phyloP scores from a whole-genome alignment of 2,329 filamentous ascomycete species.

The Neonectria punicea region DNA sequence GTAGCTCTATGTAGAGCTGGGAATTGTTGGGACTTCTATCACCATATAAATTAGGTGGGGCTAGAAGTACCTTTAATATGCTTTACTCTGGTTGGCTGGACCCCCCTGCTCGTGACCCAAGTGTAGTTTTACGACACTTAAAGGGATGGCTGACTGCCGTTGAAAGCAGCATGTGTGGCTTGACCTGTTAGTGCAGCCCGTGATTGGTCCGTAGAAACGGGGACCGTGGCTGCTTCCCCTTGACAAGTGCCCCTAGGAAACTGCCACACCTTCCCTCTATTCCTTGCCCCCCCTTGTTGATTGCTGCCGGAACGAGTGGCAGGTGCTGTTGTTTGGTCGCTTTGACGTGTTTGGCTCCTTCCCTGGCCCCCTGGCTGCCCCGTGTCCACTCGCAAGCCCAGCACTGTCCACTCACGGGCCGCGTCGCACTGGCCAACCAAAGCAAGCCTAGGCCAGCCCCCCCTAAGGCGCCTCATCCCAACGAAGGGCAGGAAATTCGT shows the following conservation, averaged over 20 bases:
- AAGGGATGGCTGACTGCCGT: slow-evolving; percentile 25
- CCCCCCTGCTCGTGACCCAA: too few species aligned
- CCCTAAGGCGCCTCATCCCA: slow-evolving; percentile 37
- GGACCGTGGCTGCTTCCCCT: slow-evolving; percentile 36
- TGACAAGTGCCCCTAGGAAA: slow-evolving; percentile 26
- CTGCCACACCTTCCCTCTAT: slow-evolving; percentile 23
- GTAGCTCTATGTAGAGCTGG: too few species aligned
- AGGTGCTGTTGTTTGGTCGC: slow-evolving; percentile 19
- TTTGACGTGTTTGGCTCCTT: slow-evolving; percentile 37
- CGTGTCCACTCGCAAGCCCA: slow-evolving; percentile 40
- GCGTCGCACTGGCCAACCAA: slow-evolving; percentile 46
- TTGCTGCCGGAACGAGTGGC: not conserved
- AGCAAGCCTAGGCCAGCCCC: slow-evolving; percentile 32
- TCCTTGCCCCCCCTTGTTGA: slow-evolving; percentile 2
- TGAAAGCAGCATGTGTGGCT: slow-evolving; percentile 32
- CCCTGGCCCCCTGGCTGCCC: slow-evolving; percentile 38
- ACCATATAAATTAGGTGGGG: too few species aligned
- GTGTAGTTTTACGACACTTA: too few species aligned
- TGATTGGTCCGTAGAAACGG: slow-evolving; percentile 33
- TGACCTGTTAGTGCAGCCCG: not conserved
- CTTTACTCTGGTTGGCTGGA: too few species aligned
- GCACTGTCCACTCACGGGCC: slow-evolving; percentile 41
- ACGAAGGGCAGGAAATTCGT: slow-evolving; percentile 49
- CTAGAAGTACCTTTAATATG: too few species aligned
- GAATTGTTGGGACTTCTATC: too few species aligned